Evolutionary conservation across 257 asterid species (phyloP), one percentile per base, ranked within the genome.

Genomic region (Gentiana straminea): DNA sequence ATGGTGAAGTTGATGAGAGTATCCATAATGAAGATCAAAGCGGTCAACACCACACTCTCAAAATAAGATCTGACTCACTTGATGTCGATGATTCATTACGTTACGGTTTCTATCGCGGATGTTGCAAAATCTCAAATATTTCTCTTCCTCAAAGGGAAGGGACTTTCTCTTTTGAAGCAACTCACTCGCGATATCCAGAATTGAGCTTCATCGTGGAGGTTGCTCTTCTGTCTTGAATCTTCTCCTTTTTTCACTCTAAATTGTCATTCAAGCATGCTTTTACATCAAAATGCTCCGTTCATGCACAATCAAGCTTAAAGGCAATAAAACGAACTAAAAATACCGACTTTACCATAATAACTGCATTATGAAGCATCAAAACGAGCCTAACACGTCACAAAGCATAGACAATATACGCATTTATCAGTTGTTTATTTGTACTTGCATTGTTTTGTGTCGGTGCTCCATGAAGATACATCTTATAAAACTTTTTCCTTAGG

Each of bases 181-280:
- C 56, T 58, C 91, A 86, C 71, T 79, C 88, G 51, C 67, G 73
- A 57, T 73, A 77, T 71, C 77, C 75, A 6, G 84, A 86, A 46
- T 73, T 86, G 46, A 69, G 65, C 51, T 51, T 55, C 59, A 52
- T 64, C 51, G 44, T 81, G 66, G 74, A 86, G 95, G 95, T 86
- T 50, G 24, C 0, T 24, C 24, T 24, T 24, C 24, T 24, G 24
- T 0, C 24, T 24, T 24, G 24, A 24, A 1, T 24, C 24, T 24
- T 24, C 24, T 24, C 24, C 24, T 24, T 24, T 24, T 24, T 24
- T 24, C 24, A 24, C 24, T 24, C 0, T 24, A 24, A 24, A 24
- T 24, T 1, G 1, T 24, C 24, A 24, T 24, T 24, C 24, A 24
- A 24, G 24, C 24, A 24, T 24, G 24, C 24, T 24, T 24, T 0